Evolutionary conservation across 129 eudicot species (phyloP), one percentile per base, ranked within the genome.

Genomic region (Oenanthe sinensis): DNA sequence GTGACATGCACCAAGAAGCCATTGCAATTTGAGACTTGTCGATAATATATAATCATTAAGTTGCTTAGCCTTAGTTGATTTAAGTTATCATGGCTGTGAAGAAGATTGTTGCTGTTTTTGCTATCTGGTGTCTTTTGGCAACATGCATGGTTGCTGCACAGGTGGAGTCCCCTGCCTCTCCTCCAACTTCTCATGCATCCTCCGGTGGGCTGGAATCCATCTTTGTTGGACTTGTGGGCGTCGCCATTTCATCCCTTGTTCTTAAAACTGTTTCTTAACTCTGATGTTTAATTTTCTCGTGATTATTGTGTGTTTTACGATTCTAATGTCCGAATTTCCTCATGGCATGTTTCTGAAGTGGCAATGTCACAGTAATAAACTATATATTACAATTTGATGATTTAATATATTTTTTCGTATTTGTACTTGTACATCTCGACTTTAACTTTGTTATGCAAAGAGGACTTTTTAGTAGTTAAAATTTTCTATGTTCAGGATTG

Each of bases 151-250:
- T 74, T 24, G 36, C 60, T 46, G 60, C 77, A 74, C 77, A 74
- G 15, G 76, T 72, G 19, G 76, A 42, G 33, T 24, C 77, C n/a
- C 77, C 77, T 45, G 77, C 77, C 14, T 45, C 77, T 9, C 22
- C 77, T 46, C 77, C 77, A 14, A 46, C 49, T n/a, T 74, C 77
- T 28, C 40, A 14, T 45, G 77, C 77, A 74, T 50, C 77, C n/a
- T 3, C 48, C 5, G 14, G 15, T 46, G 36, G 60, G 1, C 49
- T 74, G 12, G 77, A 74, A 26, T 44, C 77, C n/a, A 2, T 46
- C n/a, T 26, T 74, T 3, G 8, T 45, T 13, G 77, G 77, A 74
- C 12, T 74, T 46, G 20, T n/a, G 2, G 33, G 77, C 42, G 42
- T 73, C 4, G 39, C 22, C 39, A 44, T 73, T 73, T 73, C 77